phyloP scores from a whole-genome alignment of 2,329 filamentous ascomycete genomes.

The Epichloe sibirici region DNA sequence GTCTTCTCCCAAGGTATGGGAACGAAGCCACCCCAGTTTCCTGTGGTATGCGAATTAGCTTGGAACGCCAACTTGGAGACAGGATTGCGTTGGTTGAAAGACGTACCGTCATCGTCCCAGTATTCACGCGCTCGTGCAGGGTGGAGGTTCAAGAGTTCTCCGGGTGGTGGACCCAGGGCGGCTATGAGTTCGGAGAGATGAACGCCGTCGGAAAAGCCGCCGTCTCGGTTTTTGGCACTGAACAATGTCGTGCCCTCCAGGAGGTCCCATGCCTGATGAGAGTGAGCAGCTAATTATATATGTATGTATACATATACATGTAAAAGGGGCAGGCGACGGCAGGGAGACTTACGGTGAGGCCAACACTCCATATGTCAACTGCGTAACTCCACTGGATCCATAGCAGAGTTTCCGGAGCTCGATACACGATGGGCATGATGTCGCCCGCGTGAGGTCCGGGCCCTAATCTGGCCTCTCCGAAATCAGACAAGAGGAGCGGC shows the following conservation, averaged over 20 bases:
- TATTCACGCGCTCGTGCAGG: background rate
- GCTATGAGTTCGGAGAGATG: background rate
- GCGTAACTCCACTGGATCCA: background rate
- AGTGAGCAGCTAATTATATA: too few species aligned
- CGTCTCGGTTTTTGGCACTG: background rate
- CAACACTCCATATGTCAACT: background rate
- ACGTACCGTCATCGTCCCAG: background rate
- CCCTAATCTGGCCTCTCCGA: background rate
- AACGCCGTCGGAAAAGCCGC: background rate
- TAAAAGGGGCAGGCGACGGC: background rate
- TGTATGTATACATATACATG: too few species aligned
- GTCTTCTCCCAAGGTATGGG: background rate
- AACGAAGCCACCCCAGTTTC: background rate
- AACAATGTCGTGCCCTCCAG: background rate
- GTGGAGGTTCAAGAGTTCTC: background rate
- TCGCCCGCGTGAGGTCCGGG: constrained; percentile 13
- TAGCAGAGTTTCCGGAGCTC: background rate
- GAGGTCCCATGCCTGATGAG: background rate
- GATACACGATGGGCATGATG: constrained; percentile 14
- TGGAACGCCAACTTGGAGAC: background rate
- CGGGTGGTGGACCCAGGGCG: background rate
- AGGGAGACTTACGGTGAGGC: background rate
- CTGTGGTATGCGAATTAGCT: background rate
- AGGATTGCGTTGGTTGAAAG: background rate
- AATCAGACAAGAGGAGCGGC: background rate